A percentile compares a stretch with the other conserved stretches of the same genome.
These are phyloP conservation scores for Candida mattraensis DNA, from an alignment of 805 yeast species.

Conservation along the genomic window DNA sequence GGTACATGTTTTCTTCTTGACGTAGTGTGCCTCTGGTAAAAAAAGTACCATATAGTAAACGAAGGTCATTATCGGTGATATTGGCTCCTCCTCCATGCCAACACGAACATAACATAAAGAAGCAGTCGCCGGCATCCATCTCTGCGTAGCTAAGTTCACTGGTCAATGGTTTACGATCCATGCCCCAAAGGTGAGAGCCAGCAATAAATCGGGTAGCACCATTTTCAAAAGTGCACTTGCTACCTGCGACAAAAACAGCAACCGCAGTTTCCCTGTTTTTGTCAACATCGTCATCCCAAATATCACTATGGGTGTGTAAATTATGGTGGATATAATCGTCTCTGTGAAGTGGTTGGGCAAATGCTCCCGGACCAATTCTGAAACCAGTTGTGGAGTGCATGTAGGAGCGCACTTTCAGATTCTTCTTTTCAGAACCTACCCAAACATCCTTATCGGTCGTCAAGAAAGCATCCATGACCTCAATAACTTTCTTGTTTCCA, in stretches of 20 bases:
- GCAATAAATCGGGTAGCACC: constrained; percentile 6
- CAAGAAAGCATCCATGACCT: constrained; percentile 12
- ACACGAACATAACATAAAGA: constrained; percentile 5
- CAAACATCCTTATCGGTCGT: constrained; percentile 8
- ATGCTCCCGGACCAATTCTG: constrained; percentile 30
- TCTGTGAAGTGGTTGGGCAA: constrained; percentile 28
- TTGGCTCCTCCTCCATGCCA: constrained; percentile 8
- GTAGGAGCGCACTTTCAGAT: constrained; percentile 22
- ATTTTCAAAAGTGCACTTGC: constrained; percentile 3
- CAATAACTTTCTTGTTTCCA: constrained; percentile 6
- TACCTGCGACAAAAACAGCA: constrained; percentile 8
- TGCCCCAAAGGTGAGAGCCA: constrained; percentile 7
- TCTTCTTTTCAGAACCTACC: constrained; percentile 13
- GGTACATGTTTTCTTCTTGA: constrained; percentile 8
- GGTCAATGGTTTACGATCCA: constrained; percentile 1
- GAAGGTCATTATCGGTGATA: constrained; percentile 2
- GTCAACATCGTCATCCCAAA: constrained; percentile 8
- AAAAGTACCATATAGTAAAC: constrained; percentile 5
- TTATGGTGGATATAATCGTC: constrained; percentile 31
- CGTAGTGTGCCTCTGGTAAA: constrained; percentile 7
- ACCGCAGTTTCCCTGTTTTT: constrained; percentile 11
- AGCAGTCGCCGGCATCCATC: constrained; percentile 5
- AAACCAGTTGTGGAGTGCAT: constrained; percentile 25
- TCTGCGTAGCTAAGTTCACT: constrained; percentile 1
- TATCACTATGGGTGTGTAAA: constrained; percentile 12